Evolutionary conservation across 208 protist genomes (phyloP), one percentile per base, ranked within the genome.

Genomic region (Acanthamoeba sp.): DNA sequence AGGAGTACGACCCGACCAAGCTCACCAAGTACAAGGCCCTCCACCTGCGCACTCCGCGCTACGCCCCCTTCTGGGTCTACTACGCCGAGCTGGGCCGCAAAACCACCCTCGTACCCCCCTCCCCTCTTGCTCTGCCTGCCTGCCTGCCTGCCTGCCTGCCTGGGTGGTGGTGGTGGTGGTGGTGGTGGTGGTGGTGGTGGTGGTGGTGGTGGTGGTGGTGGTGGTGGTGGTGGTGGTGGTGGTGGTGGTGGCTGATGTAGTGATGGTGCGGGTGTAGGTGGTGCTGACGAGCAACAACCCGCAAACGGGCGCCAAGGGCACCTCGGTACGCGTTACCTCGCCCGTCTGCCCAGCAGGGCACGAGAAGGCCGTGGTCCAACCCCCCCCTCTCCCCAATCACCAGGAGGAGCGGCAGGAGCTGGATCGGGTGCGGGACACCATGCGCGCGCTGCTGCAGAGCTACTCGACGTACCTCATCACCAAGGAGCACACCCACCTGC

Each of bases 401-500:
- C 18, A 78, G 69, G 69, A 78, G 14, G 69, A 78, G 69, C 69
- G 69, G 27, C 69, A 78, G 34, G 69, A 78, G 18, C 38, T 78
- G 69, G 69, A 78, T 32, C 29, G 38, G 20, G 69, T 78, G 69
- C 69, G 69, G 6, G 69, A 78, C 22, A 48, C 69, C 20, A 78
- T 88, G 80, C 40, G 80, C 24, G 24, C 80, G n/a, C 40, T 88
- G 22, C 40, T 88, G 12, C 80, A 62, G 48, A 88, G 32, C 38
- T 92, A 76, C 24, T 42, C 38, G 9, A 92, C 52, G 4, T 92
- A 92, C 24, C 87, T 92, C 87, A 92, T 92, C 55, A 93, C 89
- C 1, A 93, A 93, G 50, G 64, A 93, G 69, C 89, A 82, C 50
- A 93, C 89, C 12, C 89, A 91, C 34, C 38, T 91, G n/a, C 85